A percentile compares a stretch with the other conserved stretches of the same genome.
phyloP scores from a whole-genome alignment of 441 rosid genomes.

The Populus hybrid region DNA sequence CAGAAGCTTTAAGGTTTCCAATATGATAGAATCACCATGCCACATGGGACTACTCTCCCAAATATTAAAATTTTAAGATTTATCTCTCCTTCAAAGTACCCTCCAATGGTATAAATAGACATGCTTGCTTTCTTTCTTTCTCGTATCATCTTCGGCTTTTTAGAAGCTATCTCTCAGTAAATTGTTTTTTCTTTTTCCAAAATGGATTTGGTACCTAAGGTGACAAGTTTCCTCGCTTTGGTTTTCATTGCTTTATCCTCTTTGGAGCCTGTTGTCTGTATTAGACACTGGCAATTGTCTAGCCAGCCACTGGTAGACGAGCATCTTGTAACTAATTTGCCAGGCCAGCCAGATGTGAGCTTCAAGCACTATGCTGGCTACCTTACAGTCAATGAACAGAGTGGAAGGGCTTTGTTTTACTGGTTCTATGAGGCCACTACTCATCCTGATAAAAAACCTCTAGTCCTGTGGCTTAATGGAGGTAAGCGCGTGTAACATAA shows the following conservation, averaged over 20 bases:
- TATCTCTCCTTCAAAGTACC: neutral
- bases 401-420: conserved; percentile 76
- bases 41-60: conserved; percentile 36
- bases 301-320: conserved; percentile 20
- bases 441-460: conserved; percentile 63
- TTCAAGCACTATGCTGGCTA: conserved; percentile 82
- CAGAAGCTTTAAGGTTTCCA: conserved; percentile 22
- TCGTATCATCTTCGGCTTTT: conserved; percentile 25
- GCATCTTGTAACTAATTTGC: conserved; percentile 61
- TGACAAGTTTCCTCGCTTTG: conserved; percentile 15
- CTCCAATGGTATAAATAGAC: conserved; percentile 49
- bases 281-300: conserved; percentile 29
- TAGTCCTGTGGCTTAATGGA: conserved; percentile 97
- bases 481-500: conserved; percentile 39
- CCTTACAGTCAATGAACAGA: conserved; percentile 57
- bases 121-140: conserved; percentile 7
- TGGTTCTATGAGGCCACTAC: conserved; percentile 84
- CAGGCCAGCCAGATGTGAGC: conserved; percentile 66
- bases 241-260: conserved; percentile 17
- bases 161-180: neutral
- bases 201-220: conserved; percentile 19
- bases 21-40: conserved; percentile 20
- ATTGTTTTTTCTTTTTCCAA: conserved; percentile 5
- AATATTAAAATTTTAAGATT: conserved; percentile 21
- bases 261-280: conserved; percentile 21